Evolutionary conservation across 805 yeast genomes (phyloP), one percentile per base, ranked within the genome.

Genomic region (Kregervanrija fluxuum): DNA sequence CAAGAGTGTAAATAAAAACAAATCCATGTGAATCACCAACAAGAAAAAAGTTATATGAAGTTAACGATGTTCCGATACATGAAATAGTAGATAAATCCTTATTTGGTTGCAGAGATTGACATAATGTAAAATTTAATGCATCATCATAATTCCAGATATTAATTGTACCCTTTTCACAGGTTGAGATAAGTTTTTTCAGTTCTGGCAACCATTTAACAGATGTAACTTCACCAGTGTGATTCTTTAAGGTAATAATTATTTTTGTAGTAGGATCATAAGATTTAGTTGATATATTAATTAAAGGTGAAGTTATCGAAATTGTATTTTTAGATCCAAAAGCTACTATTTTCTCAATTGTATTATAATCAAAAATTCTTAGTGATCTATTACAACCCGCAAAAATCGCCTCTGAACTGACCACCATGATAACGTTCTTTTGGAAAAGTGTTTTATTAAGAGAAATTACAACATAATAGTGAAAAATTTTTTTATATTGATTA

Each of bases 301-400:
- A 57, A 1, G 90, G 85, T n/a, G 74, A 65, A 81, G 88, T 84
- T 34, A 86, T 60, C 0, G 91, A 88, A 41, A 85, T 67, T 13
- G 76, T 72, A 37, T 67, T 71, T 1, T 78, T 76, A 0, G 93
- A 87, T 8, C 90, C 95, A 60, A 71, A 86, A 0, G 93, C 95
- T 6, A 84, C 70, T 4, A 74, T 44, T 16, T 66, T 55, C 10
- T 54, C 52, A 1, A 45, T 43, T 0, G 56, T 43, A 47, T 71
- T 68, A 51, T 72, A 74, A 54, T 79, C 89, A 17, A 80, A 72
- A 5, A 74, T 77, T 47, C 73, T 76, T 5, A 79, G 66, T 53
- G 82, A 87, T 48, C 73, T 75, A 58, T 85, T 85, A 33, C 87
- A 88, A 12, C 95, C 95, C 14, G 76, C 68, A 57, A 84, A 82